Conservation (phyloP, 129 eudicot species). For the Sambucus nigra region DNA sequence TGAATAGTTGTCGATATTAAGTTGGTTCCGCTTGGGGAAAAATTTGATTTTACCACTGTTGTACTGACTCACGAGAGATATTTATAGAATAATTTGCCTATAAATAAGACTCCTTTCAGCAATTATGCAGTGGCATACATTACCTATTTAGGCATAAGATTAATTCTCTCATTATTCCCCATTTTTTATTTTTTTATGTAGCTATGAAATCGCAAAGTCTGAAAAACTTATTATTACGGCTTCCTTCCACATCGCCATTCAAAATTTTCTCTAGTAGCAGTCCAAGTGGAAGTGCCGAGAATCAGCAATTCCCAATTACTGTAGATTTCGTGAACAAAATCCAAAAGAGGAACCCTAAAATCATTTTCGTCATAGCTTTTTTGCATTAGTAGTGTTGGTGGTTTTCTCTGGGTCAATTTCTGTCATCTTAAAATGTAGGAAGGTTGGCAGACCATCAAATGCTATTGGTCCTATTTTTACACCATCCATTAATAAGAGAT, state of each 20-base stretch:
- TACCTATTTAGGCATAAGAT: constrained; percentile 65
- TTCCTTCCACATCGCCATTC: constrained; percentile 69
- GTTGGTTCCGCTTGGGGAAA: constrained; percentile 89
- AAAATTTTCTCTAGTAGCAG: constrained; percentile 40
- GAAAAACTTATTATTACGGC: constrained; percentile 31
- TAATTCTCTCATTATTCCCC: constrained; percentile 2
- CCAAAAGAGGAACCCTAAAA: constrained; percentile 64
- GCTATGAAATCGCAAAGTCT: not conserved
- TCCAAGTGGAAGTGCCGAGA: constrained; percentile 72
- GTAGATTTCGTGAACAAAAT: constrained; percentile 53
- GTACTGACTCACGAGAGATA: constrained; percentile 67
- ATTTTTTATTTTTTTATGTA: not conserved
- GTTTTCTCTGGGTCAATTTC: constrained; percentile 67
- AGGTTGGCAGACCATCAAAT: constrained; percentile 51
- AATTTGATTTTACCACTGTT: constrained; percentile 91
- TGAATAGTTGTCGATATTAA: constrained; percentile 75
- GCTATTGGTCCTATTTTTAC: constrained; percentile 74
- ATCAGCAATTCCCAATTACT: constrained; percentile 59
- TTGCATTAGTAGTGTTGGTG: constrained; percentile 75
- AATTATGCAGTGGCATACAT: constrained; percentile 67
- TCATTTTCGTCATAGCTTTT: constrained; percentile 62
- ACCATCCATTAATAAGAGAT: constrained; percentile 57
- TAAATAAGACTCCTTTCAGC: constrained; percentile 87
- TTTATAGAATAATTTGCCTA: constrained; percentile 59
- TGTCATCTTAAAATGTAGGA: constrained; percentile 61